These are phyloP conservation scores for Pseudogymnoascus sp. DNA, from an alignment of 2,329 filamentous ascomycete species.

Conservation along the genomic window DNA sequence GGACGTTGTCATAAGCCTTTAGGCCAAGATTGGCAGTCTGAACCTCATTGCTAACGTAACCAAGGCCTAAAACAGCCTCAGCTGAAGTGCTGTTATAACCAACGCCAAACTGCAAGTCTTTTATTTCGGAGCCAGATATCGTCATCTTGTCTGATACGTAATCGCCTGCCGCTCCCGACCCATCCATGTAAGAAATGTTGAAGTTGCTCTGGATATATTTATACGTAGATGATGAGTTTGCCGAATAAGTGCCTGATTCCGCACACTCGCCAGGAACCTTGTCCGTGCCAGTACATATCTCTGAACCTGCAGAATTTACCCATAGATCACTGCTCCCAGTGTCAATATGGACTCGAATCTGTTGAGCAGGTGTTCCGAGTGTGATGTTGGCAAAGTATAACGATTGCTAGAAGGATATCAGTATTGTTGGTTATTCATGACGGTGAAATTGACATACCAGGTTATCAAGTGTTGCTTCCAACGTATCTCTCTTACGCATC, in stretches of 20 bases:
- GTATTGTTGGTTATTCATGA: slow-evolving; percentile 11
- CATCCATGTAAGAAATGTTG: slow-evolving; percentile 83
- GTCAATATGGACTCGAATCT: slow-evolving; percentile 53
- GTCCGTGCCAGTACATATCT: slow-evolving; percentile 44
- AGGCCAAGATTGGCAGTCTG: slow-evolving; percentile 52
- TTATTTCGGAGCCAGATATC: slow-evolving; percentile 47
- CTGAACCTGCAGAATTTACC: slow-evolving; percentile 60
- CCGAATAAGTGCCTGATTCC: slow-evolving; percentile 58
- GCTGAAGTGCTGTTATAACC: slow-evolving; percentile 54
- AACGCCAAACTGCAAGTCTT: slow-evolving; percentile 62
- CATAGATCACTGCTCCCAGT: slow-evolving; percentile 64
- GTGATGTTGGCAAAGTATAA: slow-evolving; percentile 59
- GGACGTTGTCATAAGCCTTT: slow-evolving; percentile 60
- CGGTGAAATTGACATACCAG: slow-evolving; percentile 36
- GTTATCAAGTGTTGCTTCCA: slow-evolving; percentile 47
- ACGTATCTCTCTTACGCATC: slow-evolving; percentile 32
- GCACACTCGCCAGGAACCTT: slow-evolving; percentile 31
- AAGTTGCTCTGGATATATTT: slow-evolving; percentile 66
- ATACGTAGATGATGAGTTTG: slow-evolving; percentile 71
- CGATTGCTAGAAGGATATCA: slow-evolving; percentile 40
- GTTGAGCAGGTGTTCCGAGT: slow-evolving; percentile 54
- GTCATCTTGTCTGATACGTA: slow-evolving; percentile 69
- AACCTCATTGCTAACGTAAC: slow-evolving; percentile 73
- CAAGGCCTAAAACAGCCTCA: slow-evolving; percentile 79
- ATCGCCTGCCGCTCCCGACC: slow-evolving; percentile 67